A percentile compares a stretch with the other conserved stretches of the same genome.
These are phyloP conservation scores for Penicillium canariense DNA, from an alignment of 495 filamentous ascomycete genomes.

Conservation along the genomic window DNA sequence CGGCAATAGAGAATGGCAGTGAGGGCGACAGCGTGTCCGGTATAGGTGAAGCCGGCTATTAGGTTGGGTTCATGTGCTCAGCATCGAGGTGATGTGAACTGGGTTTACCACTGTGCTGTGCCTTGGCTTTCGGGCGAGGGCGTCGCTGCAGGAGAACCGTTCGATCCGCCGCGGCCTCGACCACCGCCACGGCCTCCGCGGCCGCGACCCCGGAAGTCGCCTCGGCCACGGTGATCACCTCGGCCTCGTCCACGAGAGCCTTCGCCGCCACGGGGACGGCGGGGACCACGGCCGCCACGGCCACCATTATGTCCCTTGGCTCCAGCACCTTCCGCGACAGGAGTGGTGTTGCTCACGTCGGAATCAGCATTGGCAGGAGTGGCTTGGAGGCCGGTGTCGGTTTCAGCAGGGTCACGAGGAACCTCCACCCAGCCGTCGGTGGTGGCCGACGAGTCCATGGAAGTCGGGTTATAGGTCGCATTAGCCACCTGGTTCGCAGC, in stretches of 20 bases:
- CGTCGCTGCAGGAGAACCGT: conserved; percentile 25
- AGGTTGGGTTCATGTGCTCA: background rate
- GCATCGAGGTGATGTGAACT: background rate
- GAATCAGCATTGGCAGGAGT: conserved; percentile 55
- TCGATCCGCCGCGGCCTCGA: conserved; percentile 35
- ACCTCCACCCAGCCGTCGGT: conserved; percentile 78
- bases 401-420: conserved; percentile 70
- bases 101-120: conserved; percentile 3
- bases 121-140: conserved; percentile 15
- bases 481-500: conserved; percentile 69
- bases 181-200: conserved; percentile 33
- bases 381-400: conserved; percentile 63
- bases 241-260: conserved; percentile 49
- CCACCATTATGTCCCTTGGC: conserved; percentile 66
- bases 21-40: conserved; percentile 6
- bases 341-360: conserved; percentile 21
- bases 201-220: conserved; percentile 45
- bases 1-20: conserved; percentile 11
- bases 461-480: conserved; percentile 61
- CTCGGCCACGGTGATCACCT: conserved; percentile 47
- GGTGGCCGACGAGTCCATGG: conserved; percentile 46
- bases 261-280: conserved; percentile 43
- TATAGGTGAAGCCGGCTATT: background rate
- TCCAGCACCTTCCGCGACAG: conserved; percentile 32
- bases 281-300: conserved; percentile 48